Conservation (phyloP, 2,329 filamentous ascomycete genomes). For the Aspergillus thermomutatus region DNA sequence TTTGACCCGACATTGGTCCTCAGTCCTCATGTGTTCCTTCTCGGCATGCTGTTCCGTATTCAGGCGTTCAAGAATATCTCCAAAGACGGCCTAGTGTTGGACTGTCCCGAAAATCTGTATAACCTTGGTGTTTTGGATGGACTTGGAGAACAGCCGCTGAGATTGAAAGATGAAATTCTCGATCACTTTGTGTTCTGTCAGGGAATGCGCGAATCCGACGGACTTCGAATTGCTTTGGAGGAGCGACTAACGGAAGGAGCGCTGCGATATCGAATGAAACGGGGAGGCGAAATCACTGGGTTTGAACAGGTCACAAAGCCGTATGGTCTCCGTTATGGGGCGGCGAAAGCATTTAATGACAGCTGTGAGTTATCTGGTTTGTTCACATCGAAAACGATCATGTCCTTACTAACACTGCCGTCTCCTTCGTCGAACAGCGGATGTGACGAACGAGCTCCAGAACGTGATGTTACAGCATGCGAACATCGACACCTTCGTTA, state of each 20-base stretch:
- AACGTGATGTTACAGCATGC: conserved; percentile 22
- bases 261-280: too few relatives aligned
- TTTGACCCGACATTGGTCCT: conserved; percentile 36
- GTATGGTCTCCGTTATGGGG: conserved; percentile 31
- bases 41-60: conserved; percentile 31
- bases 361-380: conserved; percentile 28
- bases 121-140: conserved; percentile 30
- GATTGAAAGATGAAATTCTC: conserved; percentile 29
- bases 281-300: conserved; percentile 28
- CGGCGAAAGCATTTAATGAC: conserved; percentile 34
- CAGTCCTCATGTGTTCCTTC: conserved; percentile 33
- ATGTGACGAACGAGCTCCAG: conserved; percentile 16
- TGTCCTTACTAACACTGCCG: too few relatives aligned
- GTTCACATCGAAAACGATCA: too few relatives aligned
- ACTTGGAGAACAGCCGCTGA: conserved; percentile 30
- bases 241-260: too few relatives aligned
- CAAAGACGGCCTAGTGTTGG: conserved; percentile 22
- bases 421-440: conserved; percentile 7
- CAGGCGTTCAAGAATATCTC: conserved; percentile 28
- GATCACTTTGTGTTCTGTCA: conserved; percentile 33
- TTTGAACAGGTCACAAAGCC: conserved; percentile 29
- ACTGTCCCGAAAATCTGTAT: conserved; percentile 33
- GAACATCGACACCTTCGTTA: conserved; percentile 25
- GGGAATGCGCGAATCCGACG: conserved; percentile 16
- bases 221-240: conserved; percentile 10